phyloP scores from a whole-genome alignment of 345 rosid species.

The Noccaea caerulescens region DNA sequence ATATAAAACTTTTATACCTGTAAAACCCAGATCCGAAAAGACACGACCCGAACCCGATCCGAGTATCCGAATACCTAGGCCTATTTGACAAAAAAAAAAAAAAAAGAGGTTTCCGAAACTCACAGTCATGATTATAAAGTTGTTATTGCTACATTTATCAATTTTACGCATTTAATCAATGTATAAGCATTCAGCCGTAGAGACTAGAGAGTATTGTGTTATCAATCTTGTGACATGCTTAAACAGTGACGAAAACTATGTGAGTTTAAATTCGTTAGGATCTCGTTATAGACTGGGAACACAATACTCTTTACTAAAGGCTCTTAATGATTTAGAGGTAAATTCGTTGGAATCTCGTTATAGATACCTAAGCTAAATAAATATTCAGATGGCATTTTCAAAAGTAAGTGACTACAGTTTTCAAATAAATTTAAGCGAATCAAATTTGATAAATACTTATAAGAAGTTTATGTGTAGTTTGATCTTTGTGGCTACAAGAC shows the following conservation, averaged over 20 bases:
- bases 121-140: constrained; percentile 25
- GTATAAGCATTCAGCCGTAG: no score
- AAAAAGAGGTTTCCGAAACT: constrained; percentile 13
- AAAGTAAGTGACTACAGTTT: background rate
- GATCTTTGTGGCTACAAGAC: background rate
- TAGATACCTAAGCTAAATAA: background rate
- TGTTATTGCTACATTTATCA: background rate
- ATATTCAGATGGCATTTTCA: background rate
- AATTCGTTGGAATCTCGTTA: background rate
- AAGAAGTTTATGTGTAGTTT: background rate
- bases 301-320: no score
- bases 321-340: no score
- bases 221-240: background rate
- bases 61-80: no score
- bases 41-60: no score
- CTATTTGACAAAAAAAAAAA: background rate
- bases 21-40: no score
- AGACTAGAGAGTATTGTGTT: background rate
- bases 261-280: constrained; percentile 1
- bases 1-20: no score
- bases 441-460: no score
- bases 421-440: background rate
- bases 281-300: no score
- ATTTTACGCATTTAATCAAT: no score
- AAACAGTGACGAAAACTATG: background rate